Percentiles rank a stretch among this genome's conserved stretches.
phyloP scores from a whole-genome alignment of 2,329 filamentous ascomycete species.

The Diplodia scrobiculata region DNA sequence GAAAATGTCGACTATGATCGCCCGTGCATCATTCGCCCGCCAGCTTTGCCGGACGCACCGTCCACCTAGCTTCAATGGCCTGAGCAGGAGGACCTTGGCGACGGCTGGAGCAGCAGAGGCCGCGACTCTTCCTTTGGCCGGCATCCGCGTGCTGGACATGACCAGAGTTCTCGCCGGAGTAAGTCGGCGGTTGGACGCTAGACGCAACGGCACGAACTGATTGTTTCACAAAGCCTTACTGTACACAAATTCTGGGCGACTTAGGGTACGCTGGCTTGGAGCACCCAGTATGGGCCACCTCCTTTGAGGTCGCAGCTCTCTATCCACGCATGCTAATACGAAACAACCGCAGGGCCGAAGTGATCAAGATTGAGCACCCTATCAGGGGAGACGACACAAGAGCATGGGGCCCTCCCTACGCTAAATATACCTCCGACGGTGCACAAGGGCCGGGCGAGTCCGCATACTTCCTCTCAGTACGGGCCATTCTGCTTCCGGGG shows the following conservation, averaged over 20 bases:
- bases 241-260: slow-evolving; percentile 94
- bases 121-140: slow-evolving; percentile 70
- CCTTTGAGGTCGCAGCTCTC: slow-evolving; percentile 35
- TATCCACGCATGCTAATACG: slow-evolving; percentile 30
- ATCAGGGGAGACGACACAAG: slow-evolving; percentile 87
- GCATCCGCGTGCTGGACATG: slow-evolving; percentile 91
- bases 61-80: slow-evolving; percentile 6
- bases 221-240: slow-evolving; percentile 71
- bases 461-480: slow-evolving; percentile 88
- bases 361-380: slow-evolving; percentile 97
- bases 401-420: slow-evolving; percentile 95
- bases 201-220: neutral
- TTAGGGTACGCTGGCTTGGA: slow-evolving; percentile 68
- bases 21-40: slow-evolving; percentile 4
- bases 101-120: slow-evolving; percentile 32
- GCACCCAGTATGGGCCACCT: slow-evolving; percentile 41
- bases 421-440: slow-evolving; percentile 66
- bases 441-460: slow-evolving; percentile 78
- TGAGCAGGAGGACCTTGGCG: slow-evolving; percentile 5
- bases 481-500: slow-evolving; percentile 32
- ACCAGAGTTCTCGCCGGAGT: slow-evolving; percentile 93
- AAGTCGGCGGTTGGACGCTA: slow-evolving; percentile 42
- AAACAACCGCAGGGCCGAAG: slow-evolving; percentile 68
- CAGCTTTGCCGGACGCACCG: neutral
- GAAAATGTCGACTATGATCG: slow-evolving; percentile 9